Conservation (phyloP, 805 yeast genomes). For the Zygosaccharomyces gambellarensis region DNA sequence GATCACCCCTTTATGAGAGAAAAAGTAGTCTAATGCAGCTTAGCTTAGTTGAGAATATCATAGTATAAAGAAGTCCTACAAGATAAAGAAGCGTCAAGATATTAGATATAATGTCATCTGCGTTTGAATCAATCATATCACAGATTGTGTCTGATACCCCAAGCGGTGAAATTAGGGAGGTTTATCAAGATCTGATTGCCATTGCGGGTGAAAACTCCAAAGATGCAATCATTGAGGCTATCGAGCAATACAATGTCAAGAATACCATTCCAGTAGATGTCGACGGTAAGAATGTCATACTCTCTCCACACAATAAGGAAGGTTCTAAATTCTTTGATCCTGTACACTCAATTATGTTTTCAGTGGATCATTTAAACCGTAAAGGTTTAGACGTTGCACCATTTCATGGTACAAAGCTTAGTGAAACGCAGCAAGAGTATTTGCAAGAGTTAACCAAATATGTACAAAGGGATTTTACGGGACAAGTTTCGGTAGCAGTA, state of each 20-base stretch:
- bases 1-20: not conserved
- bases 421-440: slow-evolving; percentile 15
- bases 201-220: slow-evolving; percentile 40
- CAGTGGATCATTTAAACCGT: slow-evolving; percentile 51
- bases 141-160: slow-evolving; percentile 32
- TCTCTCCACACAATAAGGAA: slow-evolving; percentile 46
- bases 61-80: not conserved
- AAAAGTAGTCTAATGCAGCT: not conserved
- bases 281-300: slow-evolving; percentile 36
- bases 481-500: slow-evolving; percentile 43
- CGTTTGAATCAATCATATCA: slow-evolving; percentile 26
- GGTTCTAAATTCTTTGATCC: slow-evolving; percentile 56
- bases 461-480: slow-evolving; percentile 63
- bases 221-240: slow-evolving; percentile 33
- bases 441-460: slow-evolving; percentile 38
- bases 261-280: slow-evolving; percentile 36
- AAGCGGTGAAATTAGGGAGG: slow-evolving; percentile 34
- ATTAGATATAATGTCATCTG: slow-evolving; percentile 12
- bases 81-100: not conserved
- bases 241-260: slow-evolving; percentile 40
- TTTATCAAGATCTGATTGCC: slow-evolving; percentile 40
- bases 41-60: not conserved
- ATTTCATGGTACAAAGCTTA: slow-evolving; percentile 24
- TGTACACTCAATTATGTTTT: slow-evolving; percentile 44
- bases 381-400: slow-evolving; percentile 51